Percentiles rank a stretch among this genome's conserved stretches.
phyloP scores from a whole-genome alignment of 805 yeast species.

The Metschnikowia anglica region DNA sequence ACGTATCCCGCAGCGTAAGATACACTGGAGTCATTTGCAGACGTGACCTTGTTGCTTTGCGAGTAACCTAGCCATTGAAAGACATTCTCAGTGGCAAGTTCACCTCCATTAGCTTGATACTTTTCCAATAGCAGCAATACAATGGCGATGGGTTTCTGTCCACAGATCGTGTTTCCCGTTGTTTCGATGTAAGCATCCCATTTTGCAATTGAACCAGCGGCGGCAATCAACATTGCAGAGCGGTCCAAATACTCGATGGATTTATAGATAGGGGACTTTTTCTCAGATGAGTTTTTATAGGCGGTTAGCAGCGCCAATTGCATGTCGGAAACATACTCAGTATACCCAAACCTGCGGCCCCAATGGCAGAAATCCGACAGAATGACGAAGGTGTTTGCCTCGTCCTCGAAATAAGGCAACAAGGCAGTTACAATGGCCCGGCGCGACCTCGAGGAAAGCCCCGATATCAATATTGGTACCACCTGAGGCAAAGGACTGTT shows the following conservation, averaged over 20 bases:
- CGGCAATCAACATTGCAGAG: conserved; percentile 62
- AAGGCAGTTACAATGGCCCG: conserved; percentile 47
- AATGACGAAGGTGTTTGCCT: conserved; percentile 65
- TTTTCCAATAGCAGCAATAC: conserved; percentile 55
- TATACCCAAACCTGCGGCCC: conserved; percentile 52
- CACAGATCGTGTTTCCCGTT: conserved; percentile 92
- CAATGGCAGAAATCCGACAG: conserved; percentile 96
- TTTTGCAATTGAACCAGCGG: conserved; percentile 50
- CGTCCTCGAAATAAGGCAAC: conserved; percentile 52
- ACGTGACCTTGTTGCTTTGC: conserved; percentile 62
- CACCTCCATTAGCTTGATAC: conserved; percentile 17
- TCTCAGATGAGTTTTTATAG: conserved; percentile 11
- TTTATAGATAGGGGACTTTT: conserved; percentile 53
- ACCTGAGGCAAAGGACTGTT: conserved; percentile 45
- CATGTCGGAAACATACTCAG: conserved; percentile 30
- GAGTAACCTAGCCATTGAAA: conserved; percentile 77
- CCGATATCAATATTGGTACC: conserved; percentile 80
- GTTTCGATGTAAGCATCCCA: conserved; percentile 67
- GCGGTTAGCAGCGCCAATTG: conserved; percentile 9
- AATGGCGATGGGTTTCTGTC: conserved; percentile 76
- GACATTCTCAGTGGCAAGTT: conserved; percentile 22
- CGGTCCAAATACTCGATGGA: conserved; percentile 75
- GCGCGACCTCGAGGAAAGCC: conserved; percentile 48
- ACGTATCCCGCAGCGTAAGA: conserved; percentile 84
- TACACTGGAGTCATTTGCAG: conserved; percentile 70